Conservation (phyloP, 148 eudicot species). For the Pharnaceum exiguum region DNA sequence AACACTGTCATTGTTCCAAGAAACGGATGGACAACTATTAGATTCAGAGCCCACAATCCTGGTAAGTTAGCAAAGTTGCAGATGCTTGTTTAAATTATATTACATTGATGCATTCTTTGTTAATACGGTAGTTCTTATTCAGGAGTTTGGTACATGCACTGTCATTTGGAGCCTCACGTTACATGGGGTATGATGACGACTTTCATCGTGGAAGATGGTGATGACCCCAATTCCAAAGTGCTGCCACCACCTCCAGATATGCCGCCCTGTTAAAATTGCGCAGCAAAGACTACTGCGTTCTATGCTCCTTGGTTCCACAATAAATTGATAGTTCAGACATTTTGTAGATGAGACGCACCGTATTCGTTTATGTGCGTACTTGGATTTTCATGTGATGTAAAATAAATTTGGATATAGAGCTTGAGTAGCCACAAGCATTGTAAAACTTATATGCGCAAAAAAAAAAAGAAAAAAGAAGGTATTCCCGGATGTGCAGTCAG, state of each 20-base stretch:
- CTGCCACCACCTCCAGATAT: conserved; percentile 30
- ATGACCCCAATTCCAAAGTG: neutral
- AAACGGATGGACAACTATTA: conserved; percentile 31
- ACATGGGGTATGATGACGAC: conserved; percentile 35
- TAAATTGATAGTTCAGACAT: no score
- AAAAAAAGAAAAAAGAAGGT: no score
- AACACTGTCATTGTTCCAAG: conserved; percentile 27
- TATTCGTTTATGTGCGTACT: no score
- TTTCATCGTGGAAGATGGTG: conserved; percentile 29
- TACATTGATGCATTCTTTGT: neutral
- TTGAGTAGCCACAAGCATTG: no score
- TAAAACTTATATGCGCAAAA: no score
- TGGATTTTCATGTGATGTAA: no score
- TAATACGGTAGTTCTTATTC: neutral
- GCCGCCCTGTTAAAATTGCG: conserved; percentile 25
- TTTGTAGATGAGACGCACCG: no score
- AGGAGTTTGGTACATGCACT: conserved; percentile 40
- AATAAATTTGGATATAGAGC: no score
- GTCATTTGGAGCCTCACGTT: conserved; percentile 32
- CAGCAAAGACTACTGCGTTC: no score
- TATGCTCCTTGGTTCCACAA: neutral
- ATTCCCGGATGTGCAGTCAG: no score
- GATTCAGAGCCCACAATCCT: conserved; percentile 35
- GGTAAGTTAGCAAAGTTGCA: no score
- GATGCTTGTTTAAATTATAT: neutral